Evolutionary conservation across 2,329 filamentous ascomycete species (phyloP), one percentile per base, ranked within the genome.

Genomic region (Penicillium frequentans): DNA sequence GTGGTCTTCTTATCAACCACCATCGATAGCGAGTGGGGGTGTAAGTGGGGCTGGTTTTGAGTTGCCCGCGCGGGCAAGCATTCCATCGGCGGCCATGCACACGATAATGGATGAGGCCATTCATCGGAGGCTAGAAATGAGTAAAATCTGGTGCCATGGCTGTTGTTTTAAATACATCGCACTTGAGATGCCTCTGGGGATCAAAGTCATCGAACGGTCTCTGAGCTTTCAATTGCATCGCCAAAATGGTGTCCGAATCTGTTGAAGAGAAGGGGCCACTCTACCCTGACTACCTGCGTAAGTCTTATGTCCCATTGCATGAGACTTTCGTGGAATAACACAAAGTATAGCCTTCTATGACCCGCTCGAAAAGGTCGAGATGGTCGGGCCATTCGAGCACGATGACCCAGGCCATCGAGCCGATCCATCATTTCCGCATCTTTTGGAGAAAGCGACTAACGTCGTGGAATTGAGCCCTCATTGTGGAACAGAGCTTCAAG

Each of bases 11-110:
- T 31, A 31, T 31, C 29, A 31, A 31, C 29, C 29, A 31, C 13
- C 29, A 14, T 31, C 27, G 29, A 31, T 31, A 31, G 11, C 5
- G 29, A 31, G 29, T 31, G 29, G 29, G 29, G 29, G 29, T 31
- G 29, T 26, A 26, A 13, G 27, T 47, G 24, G 24, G n/a, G 45
- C 23, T 26, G 45, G 3, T 49, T 49, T 49, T 21, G 27, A 33
- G 47, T 49, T 49, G 47, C 21, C 47, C 47, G 47, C 47, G 31
- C 47, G 47, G 47, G n/a, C 47, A 49, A 49, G 21, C n/a, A 23
- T 23, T 5, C 2, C 11, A 31, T 13, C 29, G 13, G 29, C 29
- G 29, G 29, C 29, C 29, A 14, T 31, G 10, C 11, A 31, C 13
- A 31, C 13, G 29, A 31, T 31, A 14, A 31, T 31, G 29, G 10